Base-by-base conservation (phyloP, 169 alveolate species). In the Eimeria nieschulzi region DNA sequence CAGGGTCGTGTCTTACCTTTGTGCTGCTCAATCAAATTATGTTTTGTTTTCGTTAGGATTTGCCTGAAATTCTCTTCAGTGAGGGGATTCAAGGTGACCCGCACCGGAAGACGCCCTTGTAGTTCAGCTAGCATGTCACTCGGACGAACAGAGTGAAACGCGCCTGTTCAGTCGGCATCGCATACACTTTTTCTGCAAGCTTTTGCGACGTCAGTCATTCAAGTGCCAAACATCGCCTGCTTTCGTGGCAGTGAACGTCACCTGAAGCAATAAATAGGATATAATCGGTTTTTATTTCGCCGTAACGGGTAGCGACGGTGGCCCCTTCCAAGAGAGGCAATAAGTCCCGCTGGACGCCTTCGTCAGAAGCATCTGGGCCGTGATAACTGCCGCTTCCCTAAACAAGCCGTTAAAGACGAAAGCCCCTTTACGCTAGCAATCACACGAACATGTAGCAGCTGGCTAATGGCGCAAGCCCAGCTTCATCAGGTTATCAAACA, bases 271-370 rank as follows among this genome's bases (percentile, higher is more conserved):
- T 97, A 75, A 97, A 97, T 56, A 97, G 87, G 21, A 97, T 97
- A 90, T 97, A 96, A 86, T 97, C 96, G 9, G 98, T 97, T 78
- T 95, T 95, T 10, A 96, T 94, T 70, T 95, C 96, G 68, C 99
- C 98, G 76, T 83, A 95, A 56, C 97, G 96, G 2, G 98, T 96
- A 53, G 95, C 59, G 23, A 97, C 96, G 51, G 95, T 95, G 25
- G 98, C 93, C 3, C 99, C 99, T 85, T 97, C 99, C 19, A 97
- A 93, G 25, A 97, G 83, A 7, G 99, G 98, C 54, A 97, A 78
- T 39, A 97, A 84, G 92, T 97, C 99, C 54, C 98, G 95, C 93
- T 97, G 97, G 15, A 97, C 99, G 21, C 99, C 99, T 92, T 97
- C 98, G 46, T 97, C 96, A 33, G 98, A 95, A 12, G 98, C 98